A percentile compares a stretch with the other conserved stretches of the same genome.
Conservation (phyloP, 2,329 filamentous ascomycete species). For the Colletotrichum sidae region DNA sequence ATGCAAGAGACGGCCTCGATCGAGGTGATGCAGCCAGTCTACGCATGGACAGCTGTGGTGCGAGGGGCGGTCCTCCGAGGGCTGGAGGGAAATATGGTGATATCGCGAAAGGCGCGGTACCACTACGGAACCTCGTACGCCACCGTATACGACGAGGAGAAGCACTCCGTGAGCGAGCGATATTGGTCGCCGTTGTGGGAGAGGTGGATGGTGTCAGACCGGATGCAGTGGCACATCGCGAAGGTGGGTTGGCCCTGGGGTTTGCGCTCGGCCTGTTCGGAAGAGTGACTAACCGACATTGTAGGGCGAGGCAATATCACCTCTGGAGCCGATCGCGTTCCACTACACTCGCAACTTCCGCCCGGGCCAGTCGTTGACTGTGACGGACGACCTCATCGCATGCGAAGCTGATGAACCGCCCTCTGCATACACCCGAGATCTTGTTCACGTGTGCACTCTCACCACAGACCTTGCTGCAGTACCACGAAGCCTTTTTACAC, state of each 20-base stretch:
- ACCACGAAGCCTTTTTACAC: slow-evolving; percentile 78
- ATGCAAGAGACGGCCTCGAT: slow-evolving; percentile 67
- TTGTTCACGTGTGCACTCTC: slow-evolving; percentile 81
- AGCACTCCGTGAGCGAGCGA: slow-evolving; percentile 77
- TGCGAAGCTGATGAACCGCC: slow-evolving; percentile 78
- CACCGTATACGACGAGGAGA: slow-evolving; percentile 81
- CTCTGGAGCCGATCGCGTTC: slow-evolving; percentile 80
- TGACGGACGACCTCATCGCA: slow-evolving; percentile 84
- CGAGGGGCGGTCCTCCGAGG: slow-evolving; percentile 81
- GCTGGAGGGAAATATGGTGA: slow-evolving; percentile 82
- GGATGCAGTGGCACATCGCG: slow-evolving; percentile 88
- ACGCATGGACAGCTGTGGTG: slow-evolving; percentile 85
- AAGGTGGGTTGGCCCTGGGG: slow-evolving; percentile 64
- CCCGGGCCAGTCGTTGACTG: slow-evolving; percentile 79
- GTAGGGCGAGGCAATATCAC: slow-evolving; percentile 79
- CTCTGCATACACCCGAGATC: slow-evolving; percentile 66
- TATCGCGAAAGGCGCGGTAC: slow-evolving; percentile 78
- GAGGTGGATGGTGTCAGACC: slow-evolving; percentile 84
- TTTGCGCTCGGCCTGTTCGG: background rate
- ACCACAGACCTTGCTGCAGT: slow-evolving; percentile 85
- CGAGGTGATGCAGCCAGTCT: slow-evolving; percentile 84
- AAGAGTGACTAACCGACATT: slow-evolving; percentile 16
- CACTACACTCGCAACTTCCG: slow-evolving; percentile 90
- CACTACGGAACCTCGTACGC: slow-evolving; percentile 86
- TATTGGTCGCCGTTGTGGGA: slow-evolving; percentile 87